Conservation (phyloP, 352 stramenopile genomes). For the Aphanomyces cochlioides region DNA sequence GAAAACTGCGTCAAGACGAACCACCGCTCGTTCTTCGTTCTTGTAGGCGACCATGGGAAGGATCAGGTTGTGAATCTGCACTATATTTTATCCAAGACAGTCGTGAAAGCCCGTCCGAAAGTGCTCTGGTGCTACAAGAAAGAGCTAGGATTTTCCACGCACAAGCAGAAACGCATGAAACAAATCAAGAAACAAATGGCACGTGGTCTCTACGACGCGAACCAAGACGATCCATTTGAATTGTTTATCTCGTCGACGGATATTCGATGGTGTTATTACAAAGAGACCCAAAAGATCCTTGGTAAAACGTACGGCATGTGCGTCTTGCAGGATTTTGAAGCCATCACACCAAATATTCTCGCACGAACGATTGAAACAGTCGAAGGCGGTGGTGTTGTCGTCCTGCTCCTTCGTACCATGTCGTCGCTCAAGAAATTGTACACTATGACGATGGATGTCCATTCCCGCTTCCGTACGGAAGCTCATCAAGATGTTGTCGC, state of each 20-base stretch:
- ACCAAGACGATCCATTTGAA: constrained; percentile 96
- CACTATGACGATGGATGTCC: constrained; percentile 97
- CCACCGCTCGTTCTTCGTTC: constrained; percentile 95
- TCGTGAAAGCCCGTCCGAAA: constrained; percentile 91
- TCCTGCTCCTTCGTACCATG: constrained; percentile 98
- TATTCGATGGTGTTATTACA: constrained; percentile 99
- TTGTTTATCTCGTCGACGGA: constrained; percentile 98
- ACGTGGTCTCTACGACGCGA: constrained; percentile 88
- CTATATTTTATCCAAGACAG: constrained; percentile 96
- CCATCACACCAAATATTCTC: constrained; percentile 98
- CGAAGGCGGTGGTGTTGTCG: constrained; percentile 95
- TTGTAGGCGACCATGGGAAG: constrained; percentile 99
- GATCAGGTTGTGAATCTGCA: constrained; percentile 99
- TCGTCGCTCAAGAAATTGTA: constrained; percentile 98
- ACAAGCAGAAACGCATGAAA: constrained; percentile 92
- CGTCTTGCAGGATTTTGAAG: constrained; percentile 99
- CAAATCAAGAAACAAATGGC: constrained; percentile 95
- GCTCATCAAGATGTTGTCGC: constrained; percentile 94
- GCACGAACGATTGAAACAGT: constrained; percentile 99
- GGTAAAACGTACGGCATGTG: constrained; percentile 98
- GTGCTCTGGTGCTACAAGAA: constrained; percentile 99
- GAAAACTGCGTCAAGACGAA: constrained; percentile 96
- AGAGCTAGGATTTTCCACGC: constrained; percentile 98
- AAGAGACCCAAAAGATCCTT: constrained; percentile 98
- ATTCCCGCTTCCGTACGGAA: constrained; percentile 88